Evolutionary conservation across 1,284 basidiomycete species (phyloP).

Genomic region (Apiotrichum montevideense): DNA sequence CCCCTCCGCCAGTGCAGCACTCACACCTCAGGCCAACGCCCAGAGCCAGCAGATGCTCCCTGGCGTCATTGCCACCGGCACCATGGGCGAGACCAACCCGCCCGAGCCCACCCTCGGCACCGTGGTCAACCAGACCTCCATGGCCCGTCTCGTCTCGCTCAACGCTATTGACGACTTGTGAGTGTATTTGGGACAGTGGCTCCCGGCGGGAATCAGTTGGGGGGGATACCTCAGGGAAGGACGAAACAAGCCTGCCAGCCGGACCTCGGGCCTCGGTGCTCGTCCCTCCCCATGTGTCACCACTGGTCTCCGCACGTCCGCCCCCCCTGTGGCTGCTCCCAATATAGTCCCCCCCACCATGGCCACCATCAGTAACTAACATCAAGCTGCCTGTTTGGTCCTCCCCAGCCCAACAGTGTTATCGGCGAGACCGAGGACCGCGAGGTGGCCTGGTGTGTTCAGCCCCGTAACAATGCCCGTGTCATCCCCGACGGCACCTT

Average conservation of each 20-base stretch:
- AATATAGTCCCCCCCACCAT: not conserved
- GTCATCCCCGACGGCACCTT: slow-evolving; percentile 52
- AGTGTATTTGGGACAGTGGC: slow-evolving; percentile 7
- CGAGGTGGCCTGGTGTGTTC: slow-evolving; percentile 55
- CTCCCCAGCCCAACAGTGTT: slow-evolving; percentile 39
- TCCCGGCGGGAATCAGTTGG: too few relatives aligned
- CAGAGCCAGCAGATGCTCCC: slow-evolving; percentile 11
- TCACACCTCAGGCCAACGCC: slow-evolving; percentile 24
- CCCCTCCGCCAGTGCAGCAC: not conserved
- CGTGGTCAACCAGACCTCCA: slow-evolving; percentile 44
- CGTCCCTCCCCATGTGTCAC: too few relatives aligned
- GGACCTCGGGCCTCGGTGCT: too few relatives aligned
- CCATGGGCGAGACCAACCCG: slow-evolving; percentile 44
- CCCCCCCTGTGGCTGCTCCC: not conserved
- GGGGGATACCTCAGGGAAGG: too few relatives aligned
- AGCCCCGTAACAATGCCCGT: slow-evolving; percentile 52
- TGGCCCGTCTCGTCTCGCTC: slow-evolving; percentile 41
- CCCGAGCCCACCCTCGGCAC: slow-evolving; percentile 34
- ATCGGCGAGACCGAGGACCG: slow-evolving; percentile 53
- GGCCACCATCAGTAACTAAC: too few relatives aligned
- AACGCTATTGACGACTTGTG: slow-evolving; percentile 46
- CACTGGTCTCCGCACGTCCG: too few relatives aligned
- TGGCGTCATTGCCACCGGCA: slow-evolving; percentile 37
- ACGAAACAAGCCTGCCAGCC: too few relatives aligned
- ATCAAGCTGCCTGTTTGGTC: slow-evolving; percentile 51